phyloP scores from a whole-genome alignment of 2,329 filamentous ascomycete genomes.

The Xylaria sp. region DNA sequence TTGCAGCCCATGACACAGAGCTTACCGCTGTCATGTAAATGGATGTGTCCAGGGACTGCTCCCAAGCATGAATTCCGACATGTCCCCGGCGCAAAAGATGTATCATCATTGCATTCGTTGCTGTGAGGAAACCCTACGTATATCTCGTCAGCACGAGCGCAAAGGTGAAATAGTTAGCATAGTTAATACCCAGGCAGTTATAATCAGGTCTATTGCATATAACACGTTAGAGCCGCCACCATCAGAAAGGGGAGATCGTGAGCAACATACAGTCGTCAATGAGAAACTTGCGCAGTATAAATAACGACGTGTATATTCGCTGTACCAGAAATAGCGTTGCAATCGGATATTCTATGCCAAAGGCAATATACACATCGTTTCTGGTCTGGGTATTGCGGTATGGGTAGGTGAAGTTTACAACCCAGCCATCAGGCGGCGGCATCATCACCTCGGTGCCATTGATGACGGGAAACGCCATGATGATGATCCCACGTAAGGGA shows the following conservation, averaged over 20 bases:
- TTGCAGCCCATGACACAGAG: not conserved
- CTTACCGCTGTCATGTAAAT: conserved; percentile 4
- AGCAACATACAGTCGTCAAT: conserved; percentile 14
- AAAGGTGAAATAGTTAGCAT: not conserved
- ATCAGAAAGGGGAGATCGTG: not conserved
- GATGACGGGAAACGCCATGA: conserved; percentile 9
- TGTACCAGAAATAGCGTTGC: conserved; percentile 9
- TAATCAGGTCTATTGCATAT: not conserved
- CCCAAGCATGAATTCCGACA: conserved; percentile 13
- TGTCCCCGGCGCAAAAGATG: conserved; percentile 3
- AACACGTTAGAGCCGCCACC: not conserved
- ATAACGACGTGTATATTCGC: conserved; percentile 14
- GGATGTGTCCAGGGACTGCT: conserved; percentile 10
- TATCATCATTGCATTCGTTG: conserved; percentile 5
- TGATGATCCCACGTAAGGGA: not conserved
- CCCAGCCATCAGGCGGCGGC: conserved; percentile 10
- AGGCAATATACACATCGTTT: not conserved
- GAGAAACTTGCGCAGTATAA: conserved; percentile 7
- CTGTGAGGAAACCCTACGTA: not conserved
- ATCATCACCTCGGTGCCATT: conserved; percentile 13
- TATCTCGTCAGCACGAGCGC: not conserved
- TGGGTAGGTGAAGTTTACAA: conserved; percentile 13
- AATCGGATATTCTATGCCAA: conserved; percentile 6
- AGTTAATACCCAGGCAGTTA: not conserved
- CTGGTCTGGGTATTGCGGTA: not conserved